Percentiles rank a stretch among this genome's conserved stretches.
Evolutionary conservation across 306 rosid genomes (phyloP).

Genomic region (Trifolium subterraneum): DNA sequence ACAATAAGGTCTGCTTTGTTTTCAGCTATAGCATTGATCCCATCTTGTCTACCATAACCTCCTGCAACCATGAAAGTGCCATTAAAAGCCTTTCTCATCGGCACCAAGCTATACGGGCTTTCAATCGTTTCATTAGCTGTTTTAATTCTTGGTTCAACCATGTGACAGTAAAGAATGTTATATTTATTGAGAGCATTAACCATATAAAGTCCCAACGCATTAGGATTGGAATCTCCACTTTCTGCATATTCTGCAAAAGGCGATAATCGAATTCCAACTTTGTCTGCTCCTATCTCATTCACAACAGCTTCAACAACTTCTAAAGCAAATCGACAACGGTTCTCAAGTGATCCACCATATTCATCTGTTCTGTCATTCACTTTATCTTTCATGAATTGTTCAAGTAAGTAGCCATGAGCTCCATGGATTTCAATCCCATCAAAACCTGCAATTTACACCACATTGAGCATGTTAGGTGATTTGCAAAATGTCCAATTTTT

Average conservation of each 20-base stretch:
- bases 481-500: not conserved
- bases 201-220: slow-evolving; percentile 27
- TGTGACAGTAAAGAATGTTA: slow-evolving; percentile 24
- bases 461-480: not conserved
- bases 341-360: slow-evolving; percentile 78
- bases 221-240: not conserved
- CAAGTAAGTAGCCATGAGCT: slow-evolving; percentile 69
- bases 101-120: slow-evolving; percentile 18
- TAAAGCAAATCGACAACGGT: slow-evolving; percentile 61
- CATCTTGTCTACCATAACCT: slow-evolving; percentile 32
- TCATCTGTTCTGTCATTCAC: slow-evolving; percentile 67
- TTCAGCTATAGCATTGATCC: slow-evolving; percentile 29
- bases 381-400: slow-evolving; percentile 68
- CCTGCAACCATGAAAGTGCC: slow-evolving; percentile 35
- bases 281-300: slow-evolving; percentile 59
- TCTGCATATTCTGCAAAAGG: slow-evolving; percentile 32
- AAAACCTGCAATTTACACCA: slow-evolving; percentile 54
- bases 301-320: slow-evolving; percentile 62
- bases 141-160: slow-evolving; percentile 29
- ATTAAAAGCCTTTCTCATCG: slow-evolving; percentile 37
- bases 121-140: not conserved
- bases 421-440: slow-evolving; percentile 84
- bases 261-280: slow-evolving; percentile 35
- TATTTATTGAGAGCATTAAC: slow-evolving; percentile 26
- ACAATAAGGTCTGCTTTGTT: slow-evolving; percentile 17